These are phyloP conservation scores for Colletotrichum cereale DNA, from an alignment of 2,329 filamentous ascomycete species.

Conservation along the genomic window DNA sequence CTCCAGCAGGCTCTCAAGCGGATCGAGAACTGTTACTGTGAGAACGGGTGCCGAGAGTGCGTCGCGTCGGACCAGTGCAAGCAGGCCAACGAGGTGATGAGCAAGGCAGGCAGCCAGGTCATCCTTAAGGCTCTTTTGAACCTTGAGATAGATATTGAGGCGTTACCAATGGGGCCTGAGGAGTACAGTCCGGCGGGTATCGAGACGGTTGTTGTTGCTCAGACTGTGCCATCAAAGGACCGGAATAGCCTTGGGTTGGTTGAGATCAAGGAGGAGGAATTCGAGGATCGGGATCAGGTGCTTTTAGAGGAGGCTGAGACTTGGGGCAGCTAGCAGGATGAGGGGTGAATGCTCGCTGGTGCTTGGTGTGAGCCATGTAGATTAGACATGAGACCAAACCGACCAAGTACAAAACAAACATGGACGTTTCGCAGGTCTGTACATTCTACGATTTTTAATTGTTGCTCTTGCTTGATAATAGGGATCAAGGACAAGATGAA, in stretches of 20 bases:
- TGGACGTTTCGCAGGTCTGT: neutral
- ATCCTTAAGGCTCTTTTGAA: slow-evolving; percentile 82
- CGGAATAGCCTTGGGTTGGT: slow-evolving; percentile 16
- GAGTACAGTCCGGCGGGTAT: slow-evolving; percentile 76
- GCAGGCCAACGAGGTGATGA: slow-evolving; percentile 91
- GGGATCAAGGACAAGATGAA: neutral
- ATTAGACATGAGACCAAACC: neutral
- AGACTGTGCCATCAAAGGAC: slow-evolving; percentile 67
- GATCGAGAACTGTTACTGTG: slow-evolving; percentile 81
- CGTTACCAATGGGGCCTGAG: slow-evolving; percentile 88
- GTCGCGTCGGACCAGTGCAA: slow-evolving; percentile 88
- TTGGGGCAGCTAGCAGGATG: neutral
- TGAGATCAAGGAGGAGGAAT: slow-evolving; percentile 40
- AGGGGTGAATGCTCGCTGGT: neutral
- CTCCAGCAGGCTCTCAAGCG: slow-evolving; percentile 81
- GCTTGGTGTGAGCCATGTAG: neutral
- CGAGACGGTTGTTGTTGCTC: slow-evolving; percentile 84
- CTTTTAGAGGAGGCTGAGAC: slow-evolving; percentile 18
- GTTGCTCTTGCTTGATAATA: neutral
- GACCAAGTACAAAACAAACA: neutral
- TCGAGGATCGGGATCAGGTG: slow-evolving; percentile 27
- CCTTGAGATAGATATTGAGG: slow-evolving; percentile 83
- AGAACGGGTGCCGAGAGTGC: slow-evolving; percentile 89
- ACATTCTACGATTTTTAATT: neutral
- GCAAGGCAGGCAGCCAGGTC: slow-evolving; percentile 87